Base-by-base conservation (phyloP, 805 yeast genomes). In the Teunomyces pallodes region DNA sequence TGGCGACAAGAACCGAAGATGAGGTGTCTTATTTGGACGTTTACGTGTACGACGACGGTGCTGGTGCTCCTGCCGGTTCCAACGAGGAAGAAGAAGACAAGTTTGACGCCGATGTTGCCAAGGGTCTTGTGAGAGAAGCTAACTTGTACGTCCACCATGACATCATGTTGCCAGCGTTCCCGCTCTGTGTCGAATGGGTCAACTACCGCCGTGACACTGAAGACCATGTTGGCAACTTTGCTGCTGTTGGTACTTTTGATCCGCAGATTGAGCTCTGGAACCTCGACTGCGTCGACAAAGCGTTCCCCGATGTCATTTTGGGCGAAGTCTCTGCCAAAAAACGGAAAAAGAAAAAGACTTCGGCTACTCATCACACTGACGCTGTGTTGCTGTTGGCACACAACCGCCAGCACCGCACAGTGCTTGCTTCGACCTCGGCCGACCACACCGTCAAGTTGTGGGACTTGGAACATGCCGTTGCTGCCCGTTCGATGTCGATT, bases 211-310 rank as follows among this genome's bases (percentile, higher is more conserved):
- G 72, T 36, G 70, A 69, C 17, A 43, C 46, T 28, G 55, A 62
- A 2, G 67, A 67, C 29, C 79, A 81, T 51, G 70, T 83, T 28
- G 97, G 96, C 9, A 94, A 90, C 68, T 90, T 89, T 68, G 98
- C 96, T 2, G 99, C 99, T 10, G 76, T 94, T 54, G 98, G 98
- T 63, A 88, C 98, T 2, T 92, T 94, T 65, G 98, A 92, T 58
- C 99, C 99, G 36, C 95, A 87, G 62, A 92, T 94, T 67, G 99
- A 94, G 70, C 80, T 94, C 52, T 94, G 98, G 98, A 90, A 94
- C 67, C 74, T 94, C 60, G 99, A 94, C 65, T 83, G 86, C 54
- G 75, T 92, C 31, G 98, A 94, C 57, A 90, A 90, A 60, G 92
- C 96, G 26, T 92, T 88, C 78, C 99, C 99, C 10, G 96, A 91